Evolutionary conservation across 768 basidiomycete species (phyloP), one percentile per base, ranked within the genome.

Genomic region (Suillus tomentosus): DNA sequence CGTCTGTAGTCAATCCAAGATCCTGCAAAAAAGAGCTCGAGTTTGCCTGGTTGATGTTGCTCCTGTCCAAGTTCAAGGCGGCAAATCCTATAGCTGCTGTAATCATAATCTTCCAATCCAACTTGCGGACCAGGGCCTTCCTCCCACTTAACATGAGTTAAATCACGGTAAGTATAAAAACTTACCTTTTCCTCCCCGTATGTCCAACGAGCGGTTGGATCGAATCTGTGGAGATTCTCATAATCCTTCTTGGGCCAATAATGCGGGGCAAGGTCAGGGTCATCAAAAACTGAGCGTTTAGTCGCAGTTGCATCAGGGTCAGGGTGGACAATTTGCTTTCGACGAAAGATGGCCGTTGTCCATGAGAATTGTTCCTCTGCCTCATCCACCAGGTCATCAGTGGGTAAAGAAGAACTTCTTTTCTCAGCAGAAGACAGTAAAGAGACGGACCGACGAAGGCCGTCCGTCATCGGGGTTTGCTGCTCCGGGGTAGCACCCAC

Each of bases 51-150:
- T 72, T 76, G 59, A 88, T 66, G 65, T 88, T 88, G 53, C 69
- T 74, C 58, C 86, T 77, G 67, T 87, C 85, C 37, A 86, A 64
- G 65, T 85, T 85, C 60, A 86, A 75, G 0, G 85, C 84, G 3
- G 84, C 83, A 67, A 88, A 89, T 70, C 81, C 82, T 64, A 87
- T 76, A 6, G 81, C 80, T 22, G 84, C 82, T 79, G 82, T 83
- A 5, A 82, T 62, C 82, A 88, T 83, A 47, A 89, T 81, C 65
- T 80, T 87, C 82, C 83, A 86, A 67, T 89, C 86, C 37, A 86
- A 79, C 67, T 85, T 86, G 51, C 85, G 76, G 31, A 86, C 70
- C 11, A 86, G 70, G 13, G 76, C 78, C 82, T 86, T 61, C 40
- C 37, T 54, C 53, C 9, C 53, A n/a, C 19, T 17, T 62, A 37